Evolutionary conservation across 306 rosid genomes (phyloP), one percentile per base, ranked within the genome.

Genomic region (Coriaria nepalensis): DNA sequence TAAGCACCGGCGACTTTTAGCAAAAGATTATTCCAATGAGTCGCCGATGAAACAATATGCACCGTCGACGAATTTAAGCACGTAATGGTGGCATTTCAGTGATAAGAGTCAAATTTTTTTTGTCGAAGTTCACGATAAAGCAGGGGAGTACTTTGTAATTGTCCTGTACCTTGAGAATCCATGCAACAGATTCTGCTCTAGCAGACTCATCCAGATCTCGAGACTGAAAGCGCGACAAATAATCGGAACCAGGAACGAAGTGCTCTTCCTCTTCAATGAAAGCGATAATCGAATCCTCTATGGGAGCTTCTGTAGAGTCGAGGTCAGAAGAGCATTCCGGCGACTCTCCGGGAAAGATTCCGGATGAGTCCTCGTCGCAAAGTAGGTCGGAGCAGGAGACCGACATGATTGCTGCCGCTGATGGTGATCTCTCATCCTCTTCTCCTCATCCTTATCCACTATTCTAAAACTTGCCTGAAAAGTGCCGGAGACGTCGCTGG

Each of bases 141-240:
- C 29, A 20, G 29, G 29, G 29, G 29, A 20, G 29, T 20, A 20
- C 29, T 20, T 3, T 20, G 29, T 20, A 20, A 20, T 20, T 20
- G 29, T 12, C 2, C 7, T 29, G 13, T 77, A 88, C 97, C 97
- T 88, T 88, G 47, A 88, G 83, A 86, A 90, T 85, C 98, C 98
- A 90, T 73, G 92, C 87, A 73, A 90, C 81, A 6, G 98, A 79
- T 37, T 77, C 77, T 20, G 76, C 78, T 74, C 98, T 75, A 10
- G 83, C 85, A 40, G 87, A 58, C 40, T 83, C 80, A 41, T 85
- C 94, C 29, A 75, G 72, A 32, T 71, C 67, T 32, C 69, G 72
- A 58, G 92, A 77, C 8, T 75, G 64, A 50, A 85, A 71, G 43
- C 93, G 68, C 6, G 83, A 64, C 55, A 81, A 61, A 53, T 79